phyloP scores from a whole-genome alignment of 768 basidiomycete genomes.

The Cystobasidium ongulense region DNA sequence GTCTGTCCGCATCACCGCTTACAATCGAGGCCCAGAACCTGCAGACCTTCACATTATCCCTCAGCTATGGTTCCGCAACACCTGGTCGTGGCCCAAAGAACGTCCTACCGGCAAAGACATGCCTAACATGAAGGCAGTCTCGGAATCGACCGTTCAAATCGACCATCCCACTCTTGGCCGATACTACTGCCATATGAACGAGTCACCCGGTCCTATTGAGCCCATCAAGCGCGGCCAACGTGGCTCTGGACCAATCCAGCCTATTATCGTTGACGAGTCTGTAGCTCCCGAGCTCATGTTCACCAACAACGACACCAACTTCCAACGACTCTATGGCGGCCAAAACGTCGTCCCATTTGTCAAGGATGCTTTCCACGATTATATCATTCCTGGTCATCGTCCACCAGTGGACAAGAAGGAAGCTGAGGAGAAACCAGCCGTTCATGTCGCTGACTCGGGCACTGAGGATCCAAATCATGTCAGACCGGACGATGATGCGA shows the following conservation, averaged over 20 bases:
- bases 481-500: background rate
- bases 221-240: conserved; percentile 55
- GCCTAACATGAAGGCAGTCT: conserved; percentile 45
- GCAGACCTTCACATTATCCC: conserved; percentile 90
- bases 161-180: conserved; percentile 45
- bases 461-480: background rate
- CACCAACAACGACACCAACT: conserved; percentile 97
- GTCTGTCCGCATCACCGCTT: conserved; percentile 87
- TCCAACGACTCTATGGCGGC: conserved; percentile 77
- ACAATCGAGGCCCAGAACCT: conserved; percentile 91
- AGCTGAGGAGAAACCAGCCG: conserved; percentile 40
- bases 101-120: conserved; percentile 44
- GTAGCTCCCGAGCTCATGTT: conserved; percentile 81
- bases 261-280: conserved; percentile 53
- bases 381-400: conserved; percentile 80
- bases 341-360: conserved; percentile 72
- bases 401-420: conserved; percentile 48
- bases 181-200: conserved; percentile 74
- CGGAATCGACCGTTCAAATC: conserved; percentile 45
- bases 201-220: conserved; percentile 82
- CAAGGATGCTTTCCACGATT: conserved; percentile 98
- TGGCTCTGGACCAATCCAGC: conserved; percentile 45
- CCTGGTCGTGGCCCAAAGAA: conserved; percentile 80
- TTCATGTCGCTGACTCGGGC: background rate
- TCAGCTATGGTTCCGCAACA: conserved; percentile 94